These are phyloP conservation scores for Gremmenia infestans DNA, from an alignment of 2,329 filamentous ascomycete species.

Conservation along the genomic window DNA sequence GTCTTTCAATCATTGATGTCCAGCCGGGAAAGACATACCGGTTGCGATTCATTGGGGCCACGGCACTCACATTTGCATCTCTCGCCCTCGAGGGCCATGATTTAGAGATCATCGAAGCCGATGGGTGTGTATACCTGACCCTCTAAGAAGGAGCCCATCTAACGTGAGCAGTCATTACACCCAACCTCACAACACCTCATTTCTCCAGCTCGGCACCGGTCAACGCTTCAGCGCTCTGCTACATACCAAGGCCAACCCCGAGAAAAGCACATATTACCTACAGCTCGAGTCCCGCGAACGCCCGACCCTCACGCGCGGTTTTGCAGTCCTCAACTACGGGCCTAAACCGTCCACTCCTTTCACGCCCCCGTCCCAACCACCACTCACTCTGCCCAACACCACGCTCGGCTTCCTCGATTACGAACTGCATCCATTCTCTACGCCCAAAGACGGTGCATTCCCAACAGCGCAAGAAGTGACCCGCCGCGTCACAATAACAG, in stretches of 20 bases:
- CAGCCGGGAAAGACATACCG: slow-evolving; percentile 57
- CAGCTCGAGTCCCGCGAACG: slow-evolving; percentile 42
- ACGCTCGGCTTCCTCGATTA: slow-evolving; percentile 32
- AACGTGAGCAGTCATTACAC: slow-evolving; percentile 34
- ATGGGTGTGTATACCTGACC: slow-evolving; percentile 38
- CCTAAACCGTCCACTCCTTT: slow-evolving; percentile 5
- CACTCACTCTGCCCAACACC: slow-evolving; percentile 23
- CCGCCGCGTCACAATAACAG: slow-evolving; percentile 33
- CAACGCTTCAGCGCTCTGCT: slow-evolving; percentile 48
- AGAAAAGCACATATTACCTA: slow-evolving; percentile 36
- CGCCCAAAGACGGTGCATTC: slow-evolving; percentile 14
- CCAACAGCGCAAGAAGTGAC: slow-evolving; percentile 33
- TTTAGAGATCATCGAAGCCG: slow-evolving; percentile 56
- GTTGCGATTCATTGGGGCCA: slow-evolving; percentile 54
- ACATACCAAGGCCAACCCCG: slow-evolving; percentile 35
- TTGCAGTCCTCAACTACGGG: slow-evolving; percentile 38
- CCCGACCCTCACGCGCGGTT: slow-evolving; percentile 35
- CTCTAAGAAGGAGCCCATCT: slow-evolving; percentile 16
- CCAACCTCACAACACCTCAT: slow-evolving; percentile 33
- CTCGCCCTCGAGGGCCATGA: slow-evolving; percentile 54
- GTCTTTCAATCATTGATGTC: slow-evolving; percentile 48
- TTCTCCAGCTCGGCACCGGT: slow-evolving; percentile 44
- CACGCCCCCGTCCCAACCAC: slow-evolving; percentile 19
- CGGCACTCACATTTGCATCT: slow-evolving; percentile 48
- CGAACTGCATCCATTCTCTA: slow-evolving; percentile 27